A percentile compares a stretch with the other conserved stretches of the same genome.
phyloP scores from a whole-genome alignment of 192 early-diverging fungal genomes.

The Coemansia sp. region DNA sequence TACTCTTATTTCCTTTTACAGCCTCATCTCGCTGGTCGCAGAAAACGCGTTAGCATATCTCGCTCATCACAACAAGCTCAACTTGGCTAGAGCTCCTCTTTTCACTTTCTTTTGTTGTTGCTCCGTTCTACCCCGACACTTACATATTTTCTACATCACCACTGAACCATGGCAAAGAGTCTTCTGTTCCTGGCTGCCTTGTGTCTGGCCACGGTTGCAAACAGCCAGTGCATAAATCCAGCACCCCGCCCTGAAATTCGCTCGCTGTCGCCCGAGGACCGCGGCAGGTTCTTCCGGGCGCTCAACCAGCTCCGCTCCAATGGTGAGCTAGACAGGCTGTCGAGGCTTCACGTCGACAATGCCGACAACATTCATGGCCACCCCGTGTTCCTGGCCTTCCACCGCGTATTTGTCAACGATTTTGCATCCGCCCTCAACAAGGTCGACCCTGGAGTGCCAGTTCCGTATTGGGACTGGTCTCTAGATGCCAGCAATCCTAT shows the following conservation, averaged over 20 bases:
- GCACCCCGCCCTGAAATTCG: constrained; percentile 54
- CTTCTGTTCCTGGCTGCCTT: constrained; percentile 26
- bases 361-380: constrained; percentile 55
- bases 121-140: background rate
- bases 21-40: constrained; percentile 41
- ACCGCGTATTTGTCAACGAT: constrained; percentile 59
- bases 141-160: constrained; percentile 13
- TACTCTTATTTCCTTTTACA: background rate
- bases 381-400: constrained; percentile 60
- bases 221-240: constrained; percentile 45
- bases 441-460: constrained; percentile 53
- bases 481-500: constrained; percentile 53
- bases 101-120: background rate
- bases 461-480: constrained; percentile 62
- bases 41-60: constrained; percentile 24
- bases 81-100: constrained; percentile 3
- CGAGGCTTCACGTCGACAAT: constrained; percentile 54
- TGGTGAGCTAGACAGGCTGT: constrained; percentile 54
- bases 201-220: constrained; percentile 33
- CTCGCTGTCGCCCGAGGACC: constrained; percentile 52
- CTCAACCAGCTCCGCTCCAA: constrained; percentile 39
- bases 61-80: constrained; percentile 8
- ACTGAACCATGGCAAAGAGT: constrained; percentile 34
- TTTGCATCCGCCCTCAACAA: constrained; percentile 59
- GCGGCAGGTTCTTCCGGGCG: constrained; percentile 48